Evolutionary conservation across 768 basidiomycete species (phyloP), one percentile per base, ranked within the genome.

Genomic region (Gymnopilus dilepis): DNA sequence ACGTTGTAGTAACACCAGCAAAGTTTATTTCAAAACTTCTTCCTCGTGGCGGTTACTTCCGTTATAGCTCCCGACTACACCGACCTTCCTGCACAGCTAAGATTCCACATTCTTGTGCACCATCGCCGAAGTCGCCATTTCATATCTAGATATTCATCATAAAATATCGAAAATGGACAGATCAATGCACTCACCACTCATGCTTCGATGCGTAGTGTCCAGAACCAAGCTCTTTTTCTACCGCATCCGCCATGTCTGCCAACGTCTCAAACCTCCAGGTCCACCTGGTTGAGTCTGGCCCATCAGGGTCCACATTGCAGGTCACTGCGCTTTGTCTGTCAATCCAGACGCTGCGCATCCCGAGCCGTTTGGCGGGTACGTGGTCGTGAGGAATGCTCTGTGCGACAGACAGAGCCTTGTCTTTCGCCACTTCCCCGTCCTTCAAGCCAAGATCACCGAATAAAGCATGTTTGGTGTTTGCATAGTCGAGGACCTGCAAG

Each of bases 381-480:
- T 89, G 83, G 68, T 92, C 91, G 63, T 91, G 89, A 21, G 70
- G 73, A 61, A 90, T 69, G 62, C 88, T 90, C 67, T 87, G 85
- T 17, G 91, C 91, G 5, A 89, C 88, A 50, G 86, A 78, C 28
- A 92, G 77, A 6, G 89, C 86, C 61, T 82, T 74, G 30, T 74
- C 70, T 65, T 83, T 84, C 31, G 77, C 68, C 37, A 73, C 69
- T 15, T 76, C 74, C 11, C 61, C 62, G 11, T 57, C 59, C n/a
- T 56, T 66, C 28, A 67, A 41, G 19, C 56, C 66, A 0, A 64
- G 58, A 47, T 72, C 63, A 4, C 76, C 77, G n/a, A 83, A 70
- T 64, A 83, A 64, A 19, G 72, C 67, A 0, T 78, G 75, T 48
- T 86, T 74, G 5, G 74, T 69, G 34, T 71, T 70, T 15, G 83